These are phyloP conservation scores for Puccinia sorghi DNA, from an alignment of 1,284 basidiomycete species.

Conservation along the genomic window DNA sequence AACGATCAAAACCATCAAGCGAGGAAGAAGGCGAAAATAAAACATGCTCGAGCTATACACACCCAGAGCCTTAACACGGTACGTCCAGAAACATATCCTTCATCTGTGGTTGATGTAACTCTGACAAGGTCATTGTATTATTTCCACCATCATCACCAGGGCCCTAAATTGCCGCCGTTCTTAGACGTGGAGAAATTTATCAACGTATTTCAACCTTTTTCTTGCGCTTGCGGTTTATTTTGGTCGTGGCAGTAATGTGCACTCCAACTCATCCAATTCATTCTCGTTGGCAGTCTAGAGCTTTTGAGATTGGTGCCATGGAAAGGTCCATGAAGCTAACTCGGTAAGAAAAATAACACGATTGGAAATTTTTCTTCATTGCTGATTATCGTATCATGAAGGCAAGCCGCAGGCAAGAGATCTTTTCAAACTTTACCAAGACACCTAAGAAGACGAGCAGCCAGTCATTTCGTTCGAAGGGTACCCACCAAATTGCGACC, in stretches of 20 bases:
- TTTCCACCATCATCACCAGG: neutral
- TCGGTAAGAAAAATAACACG: constrained; percentile 61
- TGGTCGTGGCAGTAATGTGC: neutral
- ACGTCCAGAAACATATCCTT: neutral
- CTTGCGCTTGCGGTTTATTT: neutral
- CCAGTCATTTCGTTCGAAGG: constrained; percentile 84
- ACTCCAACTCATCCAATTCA: neutral
- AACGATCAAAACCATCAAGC: constrained; percentile 19
- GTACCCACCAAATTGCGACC: constrained; percentile 77
- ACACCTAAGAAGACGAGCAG: constrained; percentile 81
- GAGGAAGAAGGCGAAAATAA: constrained; percentile 30
- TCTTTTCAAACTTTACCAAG: constrained; percentile 88
- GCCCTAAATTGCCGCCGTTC: constrained; percentile 65
- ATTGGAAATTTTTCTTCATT: neutral
- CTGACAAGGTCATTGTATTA: neutral
- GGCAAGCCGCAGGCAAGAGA: constrained; percentile 68
- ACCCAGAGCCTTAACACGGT: constrained; percentile 15
- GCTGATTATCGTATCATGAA: constrained; percentile 44
- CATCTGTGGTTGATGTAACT: neutral
- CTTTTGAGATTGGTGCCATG: constrained; percentile 84
- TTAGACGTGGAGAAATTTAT: constrained; percentile 84
- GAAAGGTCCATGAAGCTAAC: constrained; percentile 77
- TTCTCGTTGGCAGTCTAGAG: constrained; percentile 66
- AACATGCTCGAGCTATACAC: constrained; percentile 30
- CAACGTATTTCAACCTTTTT: constrained; percentile 64